phyloP scores from a whole-genome alignment of 371 early-diverging fungal species.

The Gilbertella persicaria region DNA sequence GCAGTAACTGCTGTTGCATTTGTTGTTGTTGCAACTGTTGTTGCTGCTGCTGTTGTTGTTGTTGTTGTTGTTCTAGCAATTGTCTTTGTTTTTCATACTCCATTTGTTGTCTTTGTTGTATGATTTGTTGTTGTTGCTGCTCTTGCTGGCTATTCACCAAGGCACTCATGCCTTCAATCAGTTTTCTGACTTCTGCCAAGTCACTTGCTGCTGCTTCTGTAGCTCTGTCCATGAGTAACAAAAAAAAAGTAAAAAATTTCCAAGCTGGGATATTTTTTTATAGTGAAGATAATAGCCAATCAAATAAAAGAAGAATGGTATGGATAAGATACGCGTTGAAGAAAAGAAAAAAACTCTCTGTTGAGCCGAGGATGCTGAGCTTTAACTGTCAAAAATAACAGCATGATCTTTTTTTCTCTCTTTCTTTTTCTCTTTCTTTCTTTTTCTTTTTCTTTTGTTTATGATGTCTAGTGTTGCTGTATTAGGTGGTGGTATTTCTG shows the following conservation, averaged over 20 bases:
- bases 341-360: neutral
- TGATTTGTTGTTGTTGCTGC: conserved; percentile 23
- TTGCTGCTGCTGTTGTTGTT: neutral
- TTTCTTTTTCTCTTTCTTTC: neutral
- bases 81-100: neutral
- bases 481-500: conserved; percentile 93
- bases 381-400: neutral
- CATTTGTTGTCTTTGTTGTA: conserved; percentile 11
- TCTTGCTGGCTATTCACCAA: conserved; percentile 39
- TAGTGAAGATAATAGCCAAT: too few species aligned
- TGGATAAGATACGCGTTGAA: too few species aligned
- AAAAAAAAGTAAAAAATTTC: neutral
- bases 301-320: neutral
- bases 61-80: neutral
- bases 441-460: conserved; percentile 1
- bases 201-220: conserved; percentile 54
- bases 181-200: conserved; percentile 52
- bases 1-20: neutral
- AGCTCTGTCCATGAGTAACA: conserved; percentile 41
- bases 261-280: neutral
- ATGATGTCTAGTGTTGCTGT: conserved; percentile 49
- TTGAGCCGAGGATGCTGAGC: too few species aligned
- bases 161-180: conserved; percentile 55
- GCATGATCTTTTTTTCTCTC: neutral
- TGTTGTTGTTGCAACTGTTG: conserved; percentile 4